phyloP scores from a whole-genome alignment of 2,329 filamentous ascomycete species.

The Cladophialophora chaetospira region DNA sequence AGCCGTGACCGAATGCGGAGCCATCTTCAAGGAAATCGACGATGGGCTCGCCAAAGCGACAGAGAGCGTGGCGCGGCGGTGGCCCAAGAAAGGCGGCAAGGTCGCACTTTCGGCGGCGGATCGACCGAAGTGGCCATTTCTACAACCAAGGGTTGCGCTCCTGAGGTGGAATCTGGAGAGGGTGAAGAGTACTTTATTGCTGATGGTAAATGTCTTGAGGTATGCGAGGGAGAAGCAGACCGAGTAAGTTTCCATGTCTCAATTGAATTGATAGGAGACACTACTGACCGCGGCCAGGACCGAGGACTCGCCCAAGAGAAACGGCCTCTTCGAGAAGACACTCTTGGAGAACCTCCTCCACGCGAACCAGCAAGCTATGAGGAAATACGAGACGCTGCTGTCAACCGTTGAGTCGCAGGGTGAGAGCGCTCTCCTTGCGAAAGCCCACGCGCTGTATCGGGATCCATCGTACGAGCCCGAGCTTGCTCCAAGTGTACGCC shows the following conservation, averaged over 20 bases:
- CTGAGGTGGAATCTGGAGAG: constrained; percentile 37
- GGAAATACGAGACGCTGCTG: constrained; percentile 9
- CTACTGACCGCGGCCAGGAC: too few species aligned
- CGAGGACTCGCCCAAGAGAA: too few species aligned
- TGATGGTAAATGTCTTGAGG: constrained; percentile 38
- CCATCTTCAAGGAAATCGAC: constrained; percentile 35
- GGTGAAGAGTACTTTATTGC: constrained; percentile 36
- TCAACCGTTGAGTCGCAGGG: background rate
- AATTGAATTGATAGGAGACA: background rate
- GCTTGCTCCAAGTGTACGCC: background rate
- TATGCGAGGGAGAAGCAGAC: constrained; percentile 34
- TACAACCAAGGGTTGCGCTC: constrained; percentile 34
- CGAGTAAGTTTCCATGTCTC: constrained; percentile 18
- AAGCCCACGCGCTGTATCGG: background rate
- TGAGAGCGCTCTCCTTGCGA: background rate
- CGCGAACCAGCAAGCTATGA: constrained; percentile 16
- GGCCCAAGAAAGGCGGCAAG: constrained; percentile 10
- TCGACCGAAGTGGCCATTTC: constrained; percentile 31
- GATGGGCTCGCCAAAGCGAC: constrained; percentile 24
- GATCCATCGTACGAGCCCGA: background rate
- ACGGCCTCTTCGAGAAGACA: constrained; percentile 4
- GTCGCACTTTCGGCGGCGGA: constrained; percentile 14
- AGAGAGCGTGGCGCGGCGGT: constrained; percentile 8
- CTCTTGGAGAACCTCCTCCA: constrained; percentile 13
- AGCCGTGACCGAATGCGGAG: constrained; percentile 33